phyloP scores from a whole-genome alignment of 2,329 filamentous ascomycete genomes.

The Aschersonia sp. region DNA sequence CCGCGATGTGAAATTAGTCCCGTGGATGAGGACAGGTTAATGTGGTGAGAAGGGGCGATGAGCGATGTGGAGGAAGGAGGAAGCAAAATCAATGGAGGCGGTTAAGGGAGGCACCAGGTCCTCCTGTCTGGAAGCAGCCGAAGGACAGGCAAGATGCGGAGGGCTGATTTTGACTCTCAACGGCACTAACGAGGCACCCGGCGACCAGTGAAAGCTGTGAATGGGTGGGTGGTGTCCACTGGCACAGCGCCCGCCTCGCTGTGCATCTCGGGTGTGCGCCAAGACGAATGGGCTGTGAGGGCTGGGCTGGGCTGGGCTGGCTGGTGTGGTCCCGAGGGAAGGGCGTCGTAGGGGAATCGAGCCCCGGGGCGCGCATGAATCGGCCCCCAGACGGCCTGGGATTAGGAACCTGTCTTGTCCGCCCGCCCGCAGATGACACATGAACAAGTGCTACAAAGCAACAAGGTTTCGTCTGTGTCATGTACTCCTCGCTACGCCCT shows the following conservation, averaged over 20 bases:
- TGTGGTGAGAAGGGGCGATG: constrained; percentile 12
- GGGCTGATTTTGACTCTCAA: constrained; percentile 14
- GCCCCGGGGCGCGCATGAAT: too few species aligned
- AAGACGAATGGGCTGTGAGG: too few species aligned
- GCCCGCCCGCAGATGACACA: too few species aligned
- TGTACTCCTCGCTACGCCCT: too few species aligned
- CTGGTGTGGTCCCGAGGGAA: too few species aligned
- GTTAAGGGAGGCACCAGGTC: constrained; percentile 14
- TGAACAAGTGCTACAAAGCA: too few species aligned
- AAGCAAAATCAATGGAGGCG: background rate
- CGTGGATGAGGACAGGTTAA: constrained; percentile 14
- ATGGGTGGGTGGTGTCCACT: background rate
- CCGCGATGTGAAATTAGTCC: constrained; percentile 14
- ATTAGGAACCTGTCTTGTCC: too few species aligned
- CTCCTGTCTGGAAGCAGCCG: constrained; percentile 16
- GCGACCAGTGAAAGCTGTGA: background rate
- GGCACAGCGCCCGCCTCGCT: background rate
- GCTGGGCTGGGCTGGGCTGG: too few species aligned
- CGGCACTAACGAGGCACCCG: background rate
- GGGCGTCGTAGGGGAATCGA: too few species aligned
- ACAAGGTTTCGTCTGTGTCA: too few species aligned
- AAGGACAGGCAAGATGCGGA: background rate
- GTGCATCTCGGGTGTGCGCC: background rate
- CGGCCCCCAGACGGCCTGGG: too few species aligned
- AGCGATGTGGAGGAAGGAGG: constrained; percentile 2